A percentile compares a stretch with the other conserved stretches of the same genome.
Conservation (phyloP, 1,139 yeast genomes). For the Diutina sp. region DNA sequence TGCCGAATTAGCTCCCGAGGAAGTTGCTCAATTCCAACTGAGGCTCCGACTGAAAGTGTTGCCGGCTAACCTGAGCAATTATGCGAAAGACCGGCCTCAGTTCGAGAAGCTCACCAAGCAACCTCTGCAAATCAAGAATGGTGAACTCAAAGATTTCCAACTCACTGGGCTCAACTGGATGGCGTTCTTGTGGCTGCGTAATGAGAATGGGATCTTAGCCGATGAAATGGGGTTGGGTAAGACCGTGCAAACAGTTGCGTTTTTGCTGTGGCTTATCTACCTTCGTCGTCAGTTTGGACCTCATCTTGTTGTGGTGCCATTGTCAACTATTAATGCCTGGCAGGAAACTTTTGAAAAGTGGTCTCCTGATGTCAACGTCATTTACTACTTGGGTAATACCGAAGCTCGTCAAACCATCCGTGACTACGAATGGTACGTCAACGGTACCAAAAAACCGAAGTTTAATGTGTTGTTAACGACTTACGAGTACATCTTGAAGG, state of each 20-base stretch:
- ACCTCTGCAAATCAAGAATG: conserved; percentile 83
- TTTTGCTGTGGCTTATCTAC: conserved; percentile 85
- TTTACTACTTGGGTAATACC: conserved; percentile 87
- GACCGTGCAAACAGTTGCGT: conserved; percentile 93
- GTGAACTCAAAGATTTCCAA: conserved; percentile 93
- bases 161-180: conserved; percentile 98
- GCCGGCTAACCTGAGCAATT: conserved; percentile 71
- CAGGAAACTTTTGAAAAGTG: conserved; percentile 96
- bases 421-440: conserved; percentile 68
- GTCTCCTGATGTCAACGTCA: conserved; percentile 93
- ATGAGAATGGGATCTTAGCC: conserved; percentile 94
- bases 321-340: conserved; percentile 97
- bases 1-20: conserved; percentile 72
- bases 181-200: conserved; percentile 97
- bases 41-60: conserved; percentile 74
- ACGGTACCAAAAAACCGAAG: conserved; percentile 55
- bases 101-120: conserved; percentile 81
- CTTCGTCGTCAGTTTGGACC: conserved; percentile 97
- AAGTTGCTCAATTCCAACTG: conserved; percentile 73
- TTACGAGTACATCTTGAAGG: conserved; percentile 90
- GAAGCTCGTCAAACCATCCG: conserved; percentile 73
- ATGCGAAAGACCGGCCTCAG: conserved; percentile 60
- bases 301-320: conserved; percentile 74
- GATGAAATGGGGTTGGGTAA: conserved; percentile 99
- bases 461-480: conserved; percentile 86